Evolutionary conservation across 2,329 filamentous ascomycete genomes (phyloP).

Genomic region (Nemania serpens): DNA sequence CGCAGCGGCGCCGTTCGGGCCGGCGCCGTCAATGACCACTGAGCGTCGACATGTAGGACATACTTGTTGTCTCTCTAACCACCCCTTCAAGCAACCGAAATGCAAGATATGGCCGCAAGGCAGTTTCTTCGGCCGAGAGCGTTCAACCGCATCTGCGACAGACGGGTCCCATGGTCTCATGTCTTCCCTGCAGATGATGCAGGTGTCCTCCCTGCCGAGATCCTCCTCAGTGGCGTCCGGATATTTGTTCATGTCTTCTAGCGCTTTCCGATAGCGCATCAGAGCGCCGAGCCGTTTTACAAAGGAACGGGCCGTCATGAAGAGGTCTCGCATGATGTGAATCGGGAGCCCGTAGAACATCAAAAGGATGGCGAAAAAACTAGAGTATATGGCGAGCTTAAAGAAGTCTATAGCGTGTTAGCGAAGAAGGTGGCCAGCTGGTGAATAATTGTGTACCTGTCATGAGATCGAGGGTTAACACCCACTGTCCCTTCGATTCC

Average conservation of each 20-base stretch:
- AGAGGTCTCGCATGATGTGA: constrained; percentile 94
- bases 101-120: constrained; percentile 96
- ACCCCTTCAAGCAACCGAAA: constrained; percentile 91
- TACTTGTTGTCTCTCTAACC: constrained; percentile 96
- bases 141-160: constrained; percentile 75
- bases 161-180: constrained; percentile 79
- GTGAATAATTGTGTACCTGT: constrained; percentile 62
- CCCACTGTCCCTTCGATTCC: constrained; percentile 93
- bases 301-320: constrained; percentile 91
- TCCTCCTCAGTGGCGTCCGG: constrained; percentile 90
- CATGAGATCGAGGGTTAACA: constrained; percentile 83
- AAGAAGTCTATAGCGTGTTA: constrained; percentile 69
- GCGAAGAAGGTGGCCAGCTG: not conserved
- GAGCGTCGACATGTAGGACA: constrained; percentile 92
- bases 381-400: constrained; percentile 85
- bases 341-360: constrained; percentile 95
- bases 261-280: constrained; percentile 86
- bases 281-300: constrained; percentile 87
- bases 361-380: constrained; percentile 92
- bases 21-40: constrained; percentile 66
- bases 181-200: constrained; percentile 96
- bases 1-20: constrained; percentile 43
- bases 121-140: constrained; percentile 89
- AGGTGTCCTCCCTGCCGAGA: constrained; percentile 83
- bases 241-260: constrained; percentile 92